Evolutionary conservation across 2,329 filamentous ascomycete genomes (phyloP), one percentile per base, ranked within the genome.

Genomic region (Truncatella angustata): DNA sequence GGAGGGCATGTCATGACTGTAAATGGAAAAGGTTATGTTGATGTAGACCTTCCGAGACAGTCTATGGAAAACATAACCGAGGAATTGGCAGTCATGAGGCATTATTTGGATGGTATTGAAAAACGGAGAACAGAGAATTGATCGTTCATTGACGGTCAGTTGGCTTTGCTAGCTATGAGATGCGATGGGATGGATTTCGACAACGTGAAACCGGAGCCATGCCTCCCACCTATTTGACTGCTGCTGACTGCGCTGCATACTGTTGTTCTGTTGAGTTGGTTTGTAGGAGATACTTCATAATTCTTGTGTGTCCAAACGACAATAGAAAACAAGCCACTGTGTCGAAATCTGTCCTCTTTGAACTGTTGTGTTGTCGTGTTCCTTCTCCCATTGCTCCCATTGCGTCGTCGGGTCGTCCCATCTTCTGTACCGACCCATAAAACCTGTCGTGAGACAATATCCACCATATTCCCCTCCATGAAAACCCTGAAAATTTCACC

Each of bases 361-460:
- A 47, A 50, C 24, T 16, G 23, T 24, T 30, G 14, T 34, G 35
- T 11, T 26, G 21, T 47, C 24, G 14, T 47, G 32, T 51, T 44
- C 50, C 45, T 37, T 53, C 52, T 54, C 56, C 57, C n/a, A n/a
- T n/a, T n/a, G n/a, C n/a, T n/a, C 50, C 54, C 58, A 45, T 57
- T 58, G 52, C 54, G 57, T 57, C 53, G 52, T 49, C 51, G 21
- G 24, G 43, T 54, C 46, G 46, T 35, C 18, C 47, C 37, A 28
- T 50, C 47, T 49, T 44, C 28, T n/a, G 21, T 23, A 21, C 21
- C 40, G 11, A 11, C 40, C 23, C 21, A 26, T 10, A 28, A 24
- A 44, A 24, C n/a, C 20, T 61, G 63, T 61, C 63, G 59, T 66
- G 61, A 64, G 63, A 66, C 64, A 59, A 62, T 59, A 61, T 58